Percentiles rank a stretch among this genome's conserved stretches.
Conservation (phyloP, 805 yeast genomes). For the Candida chilensis region DNA sequence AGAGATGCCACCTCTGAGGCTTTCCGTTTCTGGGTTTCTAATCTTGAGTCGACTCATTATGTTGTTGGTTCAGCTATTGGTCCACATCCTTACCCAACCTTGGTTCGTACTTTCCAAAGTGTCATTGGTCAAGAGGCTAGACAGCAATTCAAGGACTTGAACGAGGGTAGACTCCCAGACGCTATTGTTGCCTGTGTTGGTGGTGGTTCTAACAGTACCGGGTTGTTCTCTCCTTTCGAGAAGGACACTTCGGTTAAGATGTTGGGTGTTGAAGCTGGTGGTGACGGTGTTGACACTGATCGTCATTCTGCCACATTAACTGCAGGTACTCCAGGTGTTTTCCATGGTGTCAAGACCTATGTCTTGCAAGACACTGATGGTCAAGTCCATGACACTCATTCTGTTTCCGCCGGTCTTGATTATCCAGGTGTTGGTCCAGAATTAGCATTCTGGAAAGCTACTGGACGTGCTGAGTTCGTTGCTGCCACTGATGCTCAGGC, state of each 20-base stretch:
- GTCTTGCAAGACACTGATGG: slow-evolving; percentile 90
- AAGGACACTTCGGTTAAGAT: slow-evolving; percentile 68
- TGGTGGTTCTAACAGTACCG: slow-evolving; percentile 96
- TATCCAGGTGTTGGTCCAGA: slow-evolving; percentile 99
- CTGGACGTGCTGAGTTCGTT: slow-evolving; percentile 83
- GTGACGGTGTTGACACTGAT: slow-evolving; percentile 88
- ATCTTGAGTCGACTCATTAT: slow-evolving; percentile 81
- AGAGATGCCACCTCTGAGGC: slow-evolving; percentile 99
- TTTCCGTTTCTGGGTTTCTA: slow-evolving; percentile 89
- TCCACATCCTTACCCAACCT: slow-evolving; percentile 97
- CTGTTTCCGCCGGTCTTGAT: slow-evolving; percentile 97
- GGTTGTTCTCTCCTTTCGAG: slow-evolving; percentile 92
- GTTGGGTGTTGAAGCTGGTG: slow-evolving; percentile 98
- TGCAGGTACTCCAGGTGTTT: slow-evolving; percentile 94
- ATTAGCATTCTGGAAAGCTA: slow-evolving; percentile 88
- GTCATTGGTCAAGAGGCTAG: slow-evolving; percentile 94
- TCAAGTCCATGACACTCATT: slow-evolving; percentile 95
- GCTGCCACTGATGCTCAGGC: slow-evolving; percentile 98
- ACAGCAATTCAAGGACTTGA: slow-evolving; percentile 74
- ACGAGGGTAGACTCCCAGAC: slow-evolving; percentile 81
- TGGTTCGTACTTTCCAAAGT: slow-evolving; percentile 96
- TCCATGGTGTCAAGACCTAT: slow-evolving; percentile 95
- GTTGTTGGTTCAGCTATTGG: slow-evolving; percentile 98
- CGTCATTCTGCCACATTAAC: slow-evolving; percentile 91
- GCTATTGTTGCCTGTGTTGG: slow-evolving; percentile 98